A percentile compares a stretch with the other conserved stretches of the same genome.
These are phyloP conservation scores for Meyerozyma smithsonii DNA, from an alignment of 1,139 yeast species.

Conservation along the genomic window DNA sequence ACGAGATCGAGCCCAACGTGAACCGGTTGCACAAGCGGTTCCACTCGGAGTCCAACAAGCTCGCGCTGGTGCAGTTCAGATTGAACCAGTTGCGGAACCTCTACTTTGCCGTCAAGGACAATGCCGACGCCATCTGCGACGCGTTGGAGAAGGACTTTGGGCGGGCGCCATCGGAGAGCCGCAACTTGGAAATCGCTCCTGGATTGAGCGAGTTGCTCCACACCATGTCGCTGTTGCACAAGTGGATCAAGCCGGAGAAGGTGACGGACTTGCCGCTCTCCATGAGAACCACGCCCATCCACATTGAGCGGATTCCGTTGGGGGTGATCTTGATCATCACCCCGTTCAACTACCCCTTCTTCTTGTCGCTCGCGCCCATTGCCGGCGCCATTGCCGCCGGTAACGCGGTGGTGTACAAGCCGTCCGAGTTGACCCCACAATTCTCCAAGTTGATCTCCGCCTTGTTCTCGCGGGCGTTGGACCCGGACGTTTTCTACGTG, in stretches of 20 bases:
- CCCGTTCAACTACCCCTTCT: slow-evolving; percentile 85
- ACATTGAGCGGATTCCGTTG: slow-evolving; percentile 61
- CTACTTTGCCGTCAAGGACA: slow-evolving; percentile 61
- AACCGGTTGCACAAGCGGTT: slow-evolving; percentile 38
- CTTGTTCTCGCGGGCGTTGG: slow-evolving; percentile 49
- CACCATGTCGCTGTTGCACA: slow-evolving; percentile 54
- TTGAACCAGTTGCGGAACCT: slow-evolving; percentile 63
- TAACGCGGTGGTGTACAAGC: slow-evolving; percentile 76
- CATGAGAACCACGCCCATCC: slow-evolving; percentile 44
- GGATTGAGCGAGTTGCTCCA: slow-evolving; percentile 53
- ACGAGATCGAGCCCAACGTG: slow-evolving; percentile 48
- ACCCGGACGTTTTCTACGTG: slow-evolving; percentile 53
- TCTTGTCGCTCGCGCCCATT: slow-evolving; percentile 61
- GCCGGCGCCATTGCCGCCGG: slow-evolving; percentile 87
- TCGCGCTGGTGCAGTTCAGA: slow-evolving; percentile 54
- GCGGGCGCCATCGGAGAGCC: slow-evolving; percentile 59
- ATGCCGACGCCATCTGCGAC: slow-evolving; percentile 47
- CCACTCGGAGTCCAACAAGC: slow-evolving; percentile 37
- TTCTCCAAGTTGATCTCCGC: slow-evolving; percentile 53
- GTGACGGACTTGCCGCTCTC: slow-evolving; percentile 42
- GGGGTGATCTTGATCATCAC: slow-evolving; percentile 75
- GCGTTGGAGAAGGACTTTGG: slow-evolving; percentile 67
- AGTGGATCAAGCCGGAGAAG: slow-evolving; percentile 56
- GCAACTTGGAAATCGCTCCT: slow-evolving; percentile 50
- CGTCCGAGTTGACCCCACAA: slow-evolving; percentile 69